These are phyloP conservation scores for Camellia granthamiana DNA, from an alignment of 148 eudicot genomes.

Conservation along the genomic window DNA sequence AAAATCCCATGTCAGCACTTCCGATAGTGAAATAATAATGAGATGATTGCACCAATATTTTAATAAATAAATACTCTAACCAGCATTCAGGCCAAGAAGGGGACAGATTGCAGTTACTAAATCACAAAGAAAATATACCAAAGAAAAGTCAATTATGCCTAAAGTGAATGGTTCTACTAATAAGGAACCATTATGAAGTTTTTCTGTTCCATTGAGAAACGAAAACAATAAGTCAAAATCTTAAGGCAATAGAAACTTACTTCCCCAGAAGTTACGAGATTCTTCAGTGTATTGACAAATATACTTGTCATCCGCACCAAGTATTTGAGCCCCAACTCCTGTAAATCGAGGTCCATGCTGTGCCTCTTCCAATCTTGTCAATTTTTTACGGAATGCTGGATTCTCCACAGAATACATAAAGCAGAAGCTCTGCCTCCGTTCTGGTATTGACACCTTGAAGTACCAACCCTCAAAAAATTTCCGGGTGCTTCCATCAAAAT, in stretches of 20 bases:
- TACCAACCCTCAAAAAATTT: conserved; percentile 98
- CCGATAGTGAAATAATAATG: neutral
- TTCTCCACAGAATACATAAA: conserved; percentile 94
- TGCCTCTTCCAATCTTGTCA: conserved; percentile 53
- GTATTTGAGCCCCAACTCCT: conserved; percentile 89
- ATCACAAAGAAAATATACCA: neutral
- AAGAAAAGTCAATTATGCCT: neutral
- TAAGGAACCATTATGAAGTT: too few species aligned
- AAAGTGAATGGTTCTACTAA: too few species aligned
- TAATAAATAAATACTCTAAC: neutral
- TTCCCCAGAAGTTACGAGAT: too few species aligned
- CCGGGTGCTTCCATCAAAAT: conserved; percentile 75
- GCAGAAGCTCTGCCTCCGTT: conserved; percentile 87
- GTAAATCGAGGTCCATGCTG: conserved; percentile 72
- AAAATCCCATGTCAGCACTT: too few species aligned
- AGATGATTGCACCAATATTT: neutral
- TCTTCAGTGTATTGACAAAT: too few species aligned
- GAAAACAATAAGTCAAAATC: too few species aligned
- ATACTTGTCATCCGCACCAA: too few species aligned
- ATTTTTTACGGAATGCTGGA: conserved; percentile 69
- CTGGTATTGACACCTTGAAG: conserved; percentile 93
- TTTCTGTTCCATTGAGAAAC: too few species aligned
- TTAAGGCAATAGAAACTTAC: too few species aligned
- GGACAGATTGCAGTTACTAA: neutral
- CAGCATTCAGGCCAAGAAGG: neutral